These are phyloP conservation scores for Scolecobasidium constrictum DNA, from an alignment of 2,329 filamentous ascomycete species.

Conservation along the genomic window DNA sequence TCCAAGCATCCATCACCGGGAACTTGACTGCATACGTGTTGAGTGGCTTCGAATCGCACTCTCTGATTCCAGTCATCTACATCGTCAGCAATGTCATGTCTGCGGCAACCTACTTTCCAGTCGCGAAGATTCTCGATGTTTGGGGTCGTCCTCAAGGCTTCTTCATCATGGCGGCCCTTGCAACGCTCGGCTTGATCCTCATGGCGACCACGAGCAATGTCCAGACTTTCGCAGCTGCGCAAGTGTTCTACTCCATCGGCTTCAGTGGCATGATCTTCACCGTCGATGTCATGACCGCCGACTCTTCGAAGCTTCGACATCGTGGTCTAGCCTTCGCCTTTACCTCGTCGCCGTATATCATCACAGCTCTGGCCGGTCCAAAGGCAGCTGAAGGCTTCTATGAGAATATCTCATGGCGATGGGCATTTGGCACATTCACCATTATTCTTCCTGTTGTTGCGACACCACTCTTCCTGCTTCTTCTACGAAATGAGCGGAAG, in stretches of 20 bases:
- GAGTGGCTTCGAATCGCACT: conserved; percentile 18
- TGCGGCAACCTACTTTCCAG: conserved; percentile 51
- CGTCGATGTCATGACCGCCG: conserved; percentile 54
- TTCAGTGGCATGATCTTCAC: conserved; percentile 48
- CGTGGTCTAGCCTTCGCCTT: conserved; percentile 54
- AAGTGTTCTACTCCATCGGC: conserved; percentile 53
- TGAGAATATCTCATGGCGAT: conserved; percentile 48
- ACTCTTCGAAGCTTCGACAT: conserved; percentile 54
- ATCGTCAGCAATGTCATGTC: conserved; percentile 35
- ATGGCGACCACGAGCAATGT: conserved; percentile 55
- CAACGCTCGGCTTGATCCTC: conserved; percentile 47
- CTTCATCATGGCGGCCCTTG: conserved; percentile 39
- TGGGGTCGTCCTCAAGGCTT: conserved; percentile 57
- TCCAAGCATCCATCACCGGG: conserved; percentile 11
- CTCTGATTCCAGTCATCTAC: conserved; percentile 17
- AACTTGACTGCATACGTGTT: conserved; percentile 23
- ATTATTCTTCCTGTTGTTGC: conserved; percentile 53
- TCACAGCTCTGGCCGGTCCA: conserved; percentile 53
- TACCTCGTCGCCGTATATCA: conserved; percentile 53
- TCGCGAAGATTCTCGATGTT: conserved; percentile 56
- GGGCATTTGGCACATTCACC: conserved; percentile 57
- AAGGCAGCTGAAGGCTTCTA: conserved; percentile 46
- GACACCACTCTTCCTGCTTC: conserved; percentile 42
- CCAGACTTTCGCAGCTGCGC: conserved; percentile 50
- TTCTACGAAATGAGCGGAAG: conserved; percentile 24